Base-by-base conservation (phyloP, 345 rosid genomes). In the Cardamine resedifolia region DNA sequence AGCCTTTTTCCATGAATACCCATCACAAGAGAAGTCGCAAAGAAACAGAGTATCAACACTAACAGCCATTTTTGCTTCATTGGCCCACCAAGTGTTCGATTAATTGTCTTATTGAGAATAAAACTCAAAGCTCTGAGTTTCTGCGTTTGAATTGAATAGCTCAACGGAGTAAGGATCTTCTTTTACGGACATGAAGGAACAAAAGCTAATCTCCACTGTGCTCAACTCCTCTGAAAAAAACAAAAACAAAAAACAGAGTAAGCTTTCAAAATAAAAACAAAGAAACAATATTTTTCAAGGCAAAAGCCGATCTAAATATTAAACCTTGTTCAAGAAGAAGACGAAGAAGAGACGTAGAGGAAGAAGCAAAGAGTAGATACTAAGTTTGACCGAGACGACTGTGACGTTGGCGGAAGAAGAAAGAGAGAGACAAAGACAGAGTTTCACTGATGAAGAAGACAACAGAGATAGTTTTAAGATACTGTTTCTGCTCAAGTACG, bases 401-500 rank as follows among this genome's bases (percentile, higher is more conserved):
- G 53, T 55, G 44, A 71, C 44, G 19, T 50, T 26, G 69, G 52
- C 52, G 2, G 69, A 52, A 71, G 68, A 49, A 11, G 20, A 18
- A 23, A 69, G 43, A 24, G 38, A 18, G 33, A 57, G 56, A 34
- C 7, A 41, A 23, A 45, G 75, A 58, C 21, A 50, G 61, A 71
- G 33, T 38, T 19, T 28, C 4, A 4, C 39, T 44, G 26, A 45
- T 55, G 64, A 55, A 55, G 45, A 73, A 55, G 71, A 73, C 77
- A 73, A 24, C 10, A 65, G n/a, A 64, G 38, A 12, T 16, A 10
- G 49, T 23, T 34, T 45, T 24, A 23, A 71, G 58, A 56, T 64
- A 73, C 41, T 34, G 67, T 74, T 58, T 73, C 72, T 20, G 67
- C 38, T 48, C 61, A 66, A 74, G 73, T 74, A 74, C 78, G 68